These are phyloP conservation scores for Salmacisia buchloeana DNA, from an alignment of 1,284 basidiomycete species.

Conservation along the genomic window DNA sequence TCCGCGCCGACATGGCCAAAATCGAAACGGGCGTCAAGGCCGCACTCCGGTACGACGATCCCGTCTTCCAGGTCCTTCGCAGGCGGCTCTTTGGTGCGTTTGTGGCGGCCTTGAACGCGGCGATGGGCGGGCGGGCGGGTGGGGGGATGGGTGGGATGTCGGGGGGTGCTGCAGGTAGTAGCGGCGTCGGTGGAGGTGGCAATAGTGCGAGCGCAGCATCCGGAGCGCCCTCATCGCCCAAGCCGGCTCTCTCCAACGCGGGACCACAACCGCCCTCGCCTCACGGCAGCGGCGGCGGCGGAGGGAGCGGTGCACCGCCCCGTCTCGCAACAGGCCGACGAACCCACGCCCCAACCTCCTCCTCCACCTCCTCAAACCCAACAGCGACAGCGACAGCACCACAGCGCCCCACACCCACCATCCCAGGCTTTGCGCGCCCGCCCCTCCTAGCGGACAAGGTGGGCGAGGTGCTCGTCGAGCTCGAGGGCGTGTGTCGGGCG, in stretches of 20 bases:
- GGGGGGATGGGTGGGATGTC: neutral
- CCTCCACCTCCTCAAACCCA: neutral
- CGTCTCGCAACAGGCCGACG: neutral
- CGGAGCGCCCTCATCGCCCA: neutral
- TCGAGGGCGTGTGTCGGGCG: neutral
- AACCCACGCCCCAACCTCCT: neutral
- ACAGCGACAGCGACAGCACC: neutral
- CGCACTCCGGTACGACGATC: neutral
- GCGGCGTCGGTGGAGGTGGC: too few species aligned
- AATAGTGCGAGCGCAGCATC: too few species aligned
- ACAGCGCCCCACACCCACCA: neutral
- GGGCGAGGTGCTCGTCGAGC: neutral
- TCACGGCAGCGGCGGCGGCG: too few species aligned
- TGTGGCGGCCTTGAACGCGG: neutral
- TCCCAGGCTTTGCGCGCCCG: neutral
- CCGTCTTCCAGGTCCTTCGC: neutral
- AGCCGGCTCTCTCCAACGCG: neutral
- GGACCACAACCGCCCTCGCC: neutral
- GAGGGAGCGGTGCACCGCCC: neutral
- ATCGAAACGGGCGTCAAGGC: neutral
- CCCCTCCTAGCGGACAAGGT: neutral
- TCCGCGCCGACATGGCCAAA: neutral
- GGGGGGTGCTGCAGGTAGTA: neutral
- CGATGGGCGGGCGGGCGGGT: neutral
- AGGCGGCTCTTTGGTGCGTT: neutral